Percentiles rank a stretch among this genome's conserved stretches.
phyloP scores from a whole-genome alignment of 768 basidiomycete species.

The Leucocoprinus birnbaumii region DNA sequence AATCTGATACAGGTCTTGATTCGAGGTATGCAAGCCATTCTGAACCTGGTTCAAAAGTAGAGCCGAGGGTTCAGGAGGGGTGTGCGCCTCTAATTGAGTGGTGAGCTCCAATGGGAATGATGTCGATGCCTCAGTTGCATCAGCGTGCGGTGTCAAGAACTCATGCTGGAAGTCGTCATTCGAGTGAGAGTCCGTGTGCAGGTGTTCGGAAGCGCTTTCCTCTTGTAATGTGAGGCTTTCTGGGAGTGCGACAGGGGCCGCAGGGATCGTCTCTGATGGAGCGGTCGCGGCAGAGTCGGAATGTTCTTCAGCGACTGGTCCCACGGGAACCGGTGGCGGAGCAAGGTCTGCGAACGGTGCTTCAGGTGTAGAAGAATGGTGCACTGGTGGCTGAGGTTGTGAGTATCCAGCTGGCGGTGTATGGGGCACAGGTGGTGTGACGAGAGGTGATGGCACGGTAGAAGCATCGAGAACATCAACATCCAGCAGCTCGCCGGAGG shows the following conservation, averaged over 20 bases:
- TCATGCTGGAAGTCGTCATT: background rate
- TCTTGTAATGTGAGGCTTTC: background rate
- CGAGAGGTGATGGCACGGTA: conserved; percentile 5
- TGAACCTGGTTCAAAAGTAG: background rate
- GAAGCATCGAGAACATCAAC: conserved; percentile 15
- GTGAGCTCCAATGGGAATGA: background rate
- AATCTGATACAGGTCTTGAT: background rate
- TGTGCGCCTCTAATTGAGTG: background rate
- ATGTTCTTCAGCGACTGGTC: no score
- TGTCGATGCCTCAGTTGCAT: background rate
- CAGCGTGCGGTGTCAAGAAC: background rate
- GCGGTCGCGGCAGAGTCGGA: background rate
- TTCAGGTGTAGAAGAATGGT: background rate
- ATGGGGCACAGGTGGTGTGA: background rate
- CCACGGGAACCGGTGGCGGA: background rate
- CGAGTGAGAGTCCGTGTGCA: background rate
- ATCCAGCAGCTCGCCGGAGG: conserved; percentile 14
- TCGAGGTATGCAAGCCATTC: background rate
- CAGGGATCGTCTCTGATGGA: background rate
- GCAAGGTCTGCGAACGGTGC: background rate
- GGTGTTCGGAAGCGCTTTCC: background rate
- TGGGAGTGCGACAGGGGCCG: background rate
- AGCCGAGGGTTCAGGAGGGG: background rate
- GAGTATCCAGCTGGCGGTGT: background rate
- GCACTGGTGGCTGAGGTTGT: background rate